Base-by-base conservation (phyloP, 1,284 basidiomycete species). In the Ustilago sp. region DNA sequence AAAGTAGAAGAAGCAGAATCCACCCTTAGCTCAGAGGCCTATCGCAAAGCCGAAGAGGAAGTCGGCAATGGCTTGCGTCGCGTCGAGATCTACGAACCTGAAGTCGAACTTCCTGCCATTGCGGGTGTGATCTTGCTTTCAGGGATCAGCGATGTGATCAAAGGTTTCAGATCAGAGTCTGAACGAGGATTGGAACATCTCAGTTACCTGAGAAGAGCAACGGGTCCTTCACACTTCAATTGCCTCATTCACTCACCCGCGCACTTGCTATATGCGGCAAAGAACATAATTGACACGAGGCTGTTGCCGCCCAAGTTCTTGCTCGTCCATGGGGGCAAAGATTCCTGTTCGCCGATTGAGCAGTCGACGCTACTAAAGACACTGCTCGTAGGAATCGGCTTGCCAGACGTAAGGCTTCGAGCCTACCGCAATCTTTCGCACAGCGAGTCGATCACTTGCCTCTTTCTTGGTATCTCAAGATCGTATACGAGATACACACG, bases 171-270 rank as follows among this genome's bases (percentile, higher is more conserved):
- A 8, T 84, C 63, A 74, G 86, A 87, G 56, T 80, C 84, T 31
- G 79, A 82, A 47, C 78, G 78, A 19, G 87, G 85, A 36, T 72
- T 87, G 13, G 87, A 88, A 68, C 86, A 87, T 55, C 68, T 88
- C n/a, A 81, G 80, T 36, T 82, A 85, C 15, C 76, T 87, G 2
- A 79, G 87, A 0, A 79, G 87, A 9, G 76, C 80, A 12, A 80
- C 85, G 17, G 87, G 87, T 2, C 85, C 86, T 6, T 76, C 78
- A 12, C 87, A 87, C 61, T 86, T 84, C 8, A 74, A 74, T 38
- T 87, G 87, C 58, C 83, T 88, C 68, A 77, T 85, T 41, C 84
- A 87, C 59, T 87, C 87, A 15, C 85, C 87, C 0, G 85, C 85
- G 0, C 87, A 88, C 56, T 75, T 88, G 12, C 79, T 88, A 0